These are phyloP conservation scores for Fusarium siculi DNA, from an alignment of 2,329 filamentous ascomycete genomes.

Conservation along the genomic window DNA sequence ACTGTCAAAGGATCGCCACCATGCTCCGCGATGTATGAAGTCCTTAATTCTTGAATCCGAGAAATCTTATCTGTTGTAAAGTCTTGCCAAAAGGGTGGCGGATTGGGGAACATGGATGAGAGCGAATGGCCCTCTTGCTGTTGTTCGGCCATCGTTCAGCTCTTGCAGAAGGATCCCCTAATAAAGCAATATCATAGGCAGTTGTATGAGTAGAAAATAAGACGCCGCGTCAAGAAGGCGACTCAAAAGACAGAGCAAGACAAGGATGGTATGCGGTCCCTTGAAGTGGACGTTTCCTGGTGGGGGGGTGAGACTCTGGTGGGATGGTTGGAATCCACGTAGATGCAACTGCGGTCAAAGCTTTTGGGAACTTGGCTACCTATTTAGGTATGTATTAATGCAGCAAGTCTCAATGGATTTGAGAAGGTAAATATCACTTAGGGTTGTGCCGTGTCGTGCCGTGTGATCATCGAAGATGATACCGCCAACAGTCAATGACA, in stretches of 20 bases:
- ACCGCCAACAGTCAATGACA: neutral
- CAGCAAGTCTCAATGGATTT: neutral
- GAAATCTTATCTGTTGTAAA: constrained; percentile 82
- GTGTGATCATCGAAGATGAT: neutral
- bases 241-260: neutral
- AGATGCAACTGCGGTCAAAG: constrained; percentile 22
- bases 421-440: neutral
- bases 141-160: constrained; percentile 66
- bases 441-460: neutral
- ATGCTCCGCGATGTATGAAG: constrained; percentile 50
- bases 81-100: constrained; percentile 88
- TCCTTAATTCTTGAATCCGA: constrained; percentile 60
- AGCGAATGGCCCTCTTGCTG: constrained; percentile 59
- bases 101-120: constrained; percentile 81
- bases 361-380: neutral
- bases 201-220: neutral
- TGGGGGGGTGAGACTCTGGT: constrained; percentile 29
- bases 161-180: constrained; percentile 21
- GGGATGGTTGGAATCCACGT: constrained; percentile 27
- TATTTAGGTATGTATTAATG: neutral
- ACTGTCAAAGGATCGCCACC: constrained; percentile 43
- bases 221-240: neutral
- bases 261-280: constrained; percentile 5
- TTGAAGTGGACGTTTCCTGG: constrained; percentile 19
- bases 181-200: neutral